Evolutionary conservation across 371 early-diverging fungal genomes (phyloP).

Genomic region (Coemansia sp.): DNA sequence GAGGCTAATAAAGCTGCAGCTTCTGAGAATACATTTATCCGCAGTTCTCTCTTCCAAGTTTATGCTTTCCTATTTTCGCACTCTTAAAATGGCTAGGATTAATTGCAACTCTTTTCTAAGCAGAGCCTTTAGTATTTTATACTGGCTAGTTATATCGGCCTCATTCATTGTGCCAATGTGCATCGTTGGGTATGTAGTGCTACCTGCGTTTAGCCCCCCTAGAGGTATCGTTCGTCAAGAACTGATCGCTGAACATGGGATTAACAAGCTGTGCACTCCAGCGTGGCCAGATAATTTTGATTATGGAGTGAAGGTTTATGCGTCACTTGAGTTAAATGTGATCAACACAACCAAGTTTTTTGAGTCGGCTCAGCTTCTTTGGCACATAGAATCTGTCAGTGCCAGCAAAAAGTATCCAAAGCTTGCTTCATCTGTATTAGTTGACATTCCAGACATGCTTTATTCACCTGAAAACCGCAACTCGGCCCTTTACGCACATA

Average conservation of each 20-base stretch:
- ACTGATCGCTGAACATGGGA: not conserved
- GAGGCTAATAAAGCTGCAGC: no score
- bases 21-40: no score
- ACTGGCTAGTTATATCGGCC: not conserved
- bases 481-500: not conserved
- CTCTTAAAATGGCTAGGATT: not conserved
- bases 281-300: not conserved
- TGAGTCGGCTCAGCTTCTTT: slow-evolving; percentile 2
- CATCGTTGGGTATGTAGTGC: not conserved
- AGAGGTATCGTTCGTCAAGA: not conserved
- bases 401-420: not conserved
- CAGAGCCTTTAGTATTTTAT: not conserved
- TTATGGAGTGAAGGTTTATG: not conserved
- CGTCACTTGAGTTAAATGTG: not conserved
- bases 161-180: not conserved
- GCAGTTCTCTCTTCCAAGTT: no score
- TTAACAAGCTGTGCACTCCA: not conserved
- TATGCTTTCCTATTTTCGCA: not conserved
- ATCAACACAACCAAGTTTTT: not conserved
- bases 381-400: not conserved
- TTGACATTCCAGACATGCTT: not conserved
- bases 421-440: not conserved
- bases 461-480: not conserved
- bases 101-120: not conserved
- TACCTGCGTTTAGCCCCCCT: not conserved